Evolutionary conservation across 352 stramenopile species (phyloP).

Genomic region (Phytophthora kernoviae): DNA sequence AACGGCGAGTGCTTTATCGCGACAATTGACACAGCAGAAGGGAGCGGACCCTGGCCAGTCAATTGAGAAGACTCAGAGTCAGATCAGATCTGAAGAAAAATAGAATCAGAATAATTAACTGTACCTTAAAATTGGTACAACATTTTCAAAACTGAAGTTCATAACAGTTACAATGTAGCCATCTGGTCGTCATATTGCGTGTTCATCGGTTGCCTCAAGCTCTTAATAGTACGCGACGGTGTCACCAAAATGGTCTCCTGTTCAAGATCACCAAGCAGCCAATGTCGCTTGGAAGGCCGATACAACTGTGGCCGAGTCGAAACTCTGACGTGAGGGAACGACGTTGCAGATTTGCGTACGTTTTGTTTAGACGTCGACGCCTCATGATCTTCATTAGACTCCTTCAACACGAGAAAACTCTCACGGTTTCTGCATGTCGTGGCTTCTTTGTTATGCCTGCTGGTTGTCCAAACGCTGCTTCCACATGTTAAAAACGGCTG

Average conservation of each 20-base stretch:
- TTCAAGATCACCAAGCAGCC: constrained; percentile 4
- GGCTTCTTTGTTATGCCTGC: constrained; percentile 9
- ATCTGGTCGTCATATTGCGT: neutral
- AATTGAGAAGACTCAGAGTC: no score
- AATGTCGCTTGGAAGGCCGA: neutral
- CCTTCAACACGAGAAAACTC: constrained; percentile 23
- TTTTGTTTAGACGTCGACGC: constrained; percentile 17
- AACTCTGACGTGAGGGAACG: constrained; percentile 9
- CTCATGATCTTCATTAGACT: neutral
- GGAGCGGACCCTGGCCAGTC: constrained; percentile 33
- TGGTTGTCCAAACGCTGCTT: constrained; percentile 6
- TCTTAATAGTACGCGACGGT: constrained; percentile 12
- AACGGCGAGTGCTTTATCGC: constrained; percentile 24
- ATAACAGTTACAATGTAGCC: neutral
- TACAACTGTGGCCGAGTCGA: no score
- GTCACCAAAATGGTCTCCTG: constrained; percentile 11
- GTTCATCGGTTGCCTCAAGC: constrained; percentile 3
- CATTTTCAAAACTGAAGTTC: no score
- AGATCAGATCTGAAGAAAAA: no score
- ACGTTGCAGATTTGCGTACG: constrained; percentile 26
- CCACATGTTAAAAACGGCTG: constrained; percentile 1
- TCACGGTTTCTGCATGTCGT: constrained; percentile 1
- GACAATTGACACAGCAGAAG: neutral
- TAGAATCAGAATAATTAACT: no score
- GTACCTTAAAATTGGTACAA: no score